Evolutionary conservation across 805 yeast species (phyloP), one percentile per base, ranked within the genome.

Genomic region (Barnettozyma vustinii): DNA sequence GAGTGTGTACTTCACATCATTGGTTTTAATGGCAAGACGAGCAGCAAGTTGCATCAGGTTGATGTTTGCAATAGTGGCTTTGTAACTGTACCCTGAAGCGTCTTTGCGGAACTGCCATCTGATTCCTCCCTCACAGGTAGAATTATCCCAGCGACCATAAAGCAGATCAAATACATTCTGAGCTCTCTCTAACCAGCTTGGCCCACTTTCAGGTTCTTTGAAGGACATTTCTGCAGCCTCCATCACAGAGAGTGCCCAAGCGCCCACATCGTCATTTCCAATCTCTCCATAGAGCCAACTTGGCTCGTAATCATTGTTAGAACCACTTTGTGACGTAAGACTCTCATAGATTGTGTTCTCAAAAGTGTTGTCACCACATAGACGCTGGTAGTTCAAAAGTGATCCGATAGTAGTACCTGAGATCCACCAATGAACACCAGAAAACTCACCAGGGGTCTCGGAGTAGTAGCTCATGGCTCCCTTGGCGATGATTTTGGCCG

Each of bases 361-460:
- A 58, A 75, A 85, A 1, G 90, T 77, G 53, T 75, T 76, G 66
- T 91, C 83, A 43, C 80, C 72, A 65, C 92, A 84, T 58, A 80
- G 77, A 57, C 69, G 80, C 72, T 87, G 77, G 61, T 82, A 86
- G 65, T 89, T 96, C 36, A 92, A 62, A 70, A 87, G 64, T 2
- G 74, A 69, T 13, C 77, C 78, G 66, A 72, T 83, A 0, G 90
- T 90, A 56, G 87, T 92, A 58, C 95, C 96, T 37, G 91, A 89
- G 65, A 85, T 83, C 96, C 96, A 87, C 90, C 94, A 90, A 67
- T 82, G 83, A 63, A 90, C 90, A 53, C 74, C 62, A 12, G 77
- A 70, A 60, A 85, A 85, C 79, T 76, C 76, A 21, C 92, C 95
- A 26, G 48, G 39, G 2, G 25, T 19, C 1, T 53, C 89, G 52